These are phyloP conservation scores for Plasmopara halstedii DNA, from an alignment of 352 stramenopile species.

Conservation along the genomic window DNA sequence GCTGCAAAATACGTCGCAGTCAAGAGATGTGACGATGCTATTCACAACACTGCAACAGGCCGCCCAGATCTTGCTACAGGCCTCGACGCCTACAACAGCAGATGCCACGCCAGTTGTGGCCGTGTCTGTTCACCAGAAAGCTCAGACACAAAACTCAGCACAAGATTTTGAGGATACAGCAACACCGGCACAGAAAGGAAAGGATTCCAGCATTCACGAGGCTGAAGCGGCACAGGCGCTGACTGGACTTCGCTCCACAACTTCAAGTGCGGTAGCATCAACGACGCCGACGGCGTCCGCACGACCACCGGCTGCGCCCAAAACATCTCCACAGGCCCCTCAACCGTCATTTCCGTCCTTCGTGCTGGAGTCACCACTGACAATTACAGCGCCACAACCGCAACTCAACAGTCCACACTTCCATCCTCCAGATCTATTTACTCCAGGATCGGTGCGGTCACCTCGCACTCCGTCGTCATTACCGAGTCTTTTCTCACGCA, in stretches of 20 bases:
- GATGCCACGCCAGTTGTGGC: slow-evolving; percentile 5
- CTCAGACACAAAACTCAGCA: not conserved
- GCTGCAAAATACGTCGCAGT: slow-evolving; percentile 26
- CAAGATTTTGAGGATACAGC: not conserved
- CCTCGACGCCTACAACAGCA: not conserved
- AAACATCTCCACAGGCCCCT: slow-evolving; percentile 15
- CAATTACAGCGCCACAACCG: slow-evolving; percentile 36
- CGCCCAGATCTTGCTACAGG: slow-evolving; percentile 20
- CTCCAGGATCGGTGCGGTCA: slow-evolving; percentile 11
- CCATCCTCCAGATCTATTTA: slow-evolving; percentile 30
- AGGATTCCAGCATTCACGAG: slow-evolving; percentile 39
- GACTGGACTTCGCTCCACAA: slow-evolving; percentile 45
- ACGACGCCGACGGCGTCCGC: slow-evolving; percentile 10
- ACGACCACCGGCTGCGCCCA: slow-evolving; percentile 18
- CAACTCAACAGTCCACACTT: slow-evolving; percentile 29
- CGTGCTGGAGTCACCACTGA: slow-evolving; percentile 26
- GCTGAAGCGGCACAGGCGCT: slow-evolving; percentile 62
- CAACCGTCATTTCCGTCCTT: slow-evolving; percentile 27
- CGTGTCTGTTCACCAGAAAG: slow-evolving; percentile 20
- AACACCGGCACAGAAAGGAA: slow-evolving; percentile 12
- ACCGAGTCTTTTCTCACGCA: slow-evolving; percentile 41
- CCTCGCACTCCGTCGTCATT: slow-evolving; percentile 29
- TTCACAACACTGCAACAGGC: slow-evolving; percentile 43
- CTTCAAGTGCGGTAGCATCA: slow-evolving; percentile 5
- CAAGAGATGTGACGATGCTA: slow-evolving; percentile 14